Evolutionary conservation across 805 yeast genomes (phyloP).

Genomic region (Torulaspora microellipsoides): DNA sequence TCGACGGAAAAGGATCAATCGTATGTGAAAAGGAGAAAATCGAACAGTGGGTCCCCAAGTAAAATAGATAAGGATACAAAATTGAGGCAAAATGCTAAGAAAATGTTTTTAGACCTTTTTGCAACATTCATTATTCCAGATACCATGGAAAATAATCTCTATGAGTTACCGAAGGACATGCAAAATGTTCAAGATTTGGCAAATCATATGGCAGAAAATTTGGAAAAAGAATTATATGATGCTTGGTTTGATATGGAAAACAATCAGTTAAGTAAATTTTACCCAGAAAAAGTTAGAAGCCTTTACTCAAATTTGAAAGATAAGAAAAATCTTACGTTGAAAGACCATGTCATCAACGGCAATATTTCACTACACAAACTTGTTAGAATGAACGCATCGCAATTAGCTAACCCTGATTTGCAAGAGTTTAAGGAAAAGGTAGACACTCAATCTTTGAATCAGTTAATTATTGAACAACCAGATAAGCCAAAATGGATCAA

Average conservation of each 20-base stretch:
- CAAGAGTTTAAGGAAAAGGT: constrained; percentile 67
- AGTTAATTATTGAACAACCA: constrained; percentile 59
- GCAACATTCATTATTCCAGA: constrained; percentile 35
- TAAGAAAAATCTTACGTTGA: constrained; percentile 50
- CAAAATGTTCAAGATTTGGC: constrained; percentile 36
- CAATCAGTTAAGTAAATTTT: constrained; percentile 29
- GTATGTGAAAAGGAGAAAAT: constrained; percentile 3
- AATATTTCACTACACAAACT: constrained; percentile 52
- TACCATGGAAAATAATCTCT: constrained; percentile 12
- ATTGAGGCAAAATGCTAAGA: constrained; percentile 46
- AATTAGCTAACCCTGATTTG: constrained; percentile 72
- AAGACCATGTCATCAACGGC: constrained; percentile 53
- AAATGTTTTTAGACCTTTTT: constrained; percentile 48
- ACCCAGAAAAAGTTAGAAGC: constrained; percentile 66
- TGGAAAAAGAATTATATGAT: constrained; percentile 49
- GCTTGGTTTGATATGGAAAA: constrained; percentile 33
- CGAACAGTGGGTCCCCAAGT: constrained; percentile 1
- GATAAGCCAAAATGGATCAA: constrained; percentile 63
- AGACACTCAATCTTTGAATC: constrained; percentile 60
- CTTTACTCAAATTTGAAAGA: constrained; percentile 56
- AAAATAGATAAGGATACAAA: constrained; percentile 24
- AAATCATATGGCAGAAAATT: constrained; percentile 42
- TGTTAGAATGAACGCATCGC: constrained; percentile 64
- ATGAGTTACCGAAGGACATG: constrained; percentile 32
- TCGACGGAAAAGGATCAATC: background rate